Percentiles rank a stretch among this genome's conserved stretches.
Evolutionary conservation across 371 early-diverging fungal species (phyloP).

Genomic region (Rhizopus microsporus): DNA sequence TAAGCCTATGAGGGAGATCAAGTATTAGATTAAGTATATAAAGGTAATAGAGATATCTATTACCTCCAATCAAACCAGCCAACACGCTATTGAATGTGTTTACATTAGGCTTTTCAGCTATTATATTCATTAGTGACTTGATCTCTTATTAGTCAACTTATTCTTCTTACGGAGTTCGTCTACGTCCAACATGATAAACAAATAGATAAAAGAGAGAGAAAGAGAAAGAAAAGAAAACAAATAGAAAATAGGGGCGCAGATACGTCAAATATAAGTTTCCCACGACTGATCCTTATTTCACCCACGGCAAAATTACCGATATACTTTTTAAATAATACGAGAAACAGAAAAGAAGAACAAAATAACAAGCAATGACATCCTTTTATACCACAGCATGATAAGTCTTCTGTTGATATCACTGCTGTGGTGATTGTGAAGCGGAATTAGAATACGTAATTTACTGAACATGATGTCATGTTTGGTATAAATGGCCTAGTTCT

Average conservation of each 20-base stretch:
- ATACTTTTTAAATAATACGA: no score
- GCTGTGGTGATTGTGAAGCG: no score
- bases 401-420: no score
- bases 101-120: slow-evolving; percentile 41
- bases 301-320: background rate
- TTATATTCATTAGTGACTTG: background rate
- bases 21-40: background rate
- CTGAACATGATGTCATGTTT: no score
- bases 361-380: no score
- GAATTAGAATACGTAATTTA: no score
- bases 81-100: slow-evolving; percentile 53
- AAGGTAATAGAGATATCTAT: background rate
- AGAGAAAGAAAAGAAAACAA: slow-evolving; percentile 4
- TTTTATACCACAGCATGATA: no score
- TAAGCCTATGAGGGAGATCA: slow-evolving; percentile 43
- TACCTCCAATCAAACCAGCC: slow-evolving; percentile 65
- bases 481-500: no score
- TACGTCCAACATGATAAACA: slow-evolving; percentile 33
- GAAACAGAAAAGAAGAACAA: no score
- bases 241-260: slow-evolving; percentile 15
- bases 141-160: background rate
- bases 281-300: background rate
- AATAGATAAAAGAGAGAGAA: slow-evolving; percentile 5
- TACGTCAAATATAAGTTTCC: background rate
- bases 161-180: slow-evolving; percentile 42